Conservation (phyloP, 768 basidiomycete genomes). For the Russula foetens region DNA sequence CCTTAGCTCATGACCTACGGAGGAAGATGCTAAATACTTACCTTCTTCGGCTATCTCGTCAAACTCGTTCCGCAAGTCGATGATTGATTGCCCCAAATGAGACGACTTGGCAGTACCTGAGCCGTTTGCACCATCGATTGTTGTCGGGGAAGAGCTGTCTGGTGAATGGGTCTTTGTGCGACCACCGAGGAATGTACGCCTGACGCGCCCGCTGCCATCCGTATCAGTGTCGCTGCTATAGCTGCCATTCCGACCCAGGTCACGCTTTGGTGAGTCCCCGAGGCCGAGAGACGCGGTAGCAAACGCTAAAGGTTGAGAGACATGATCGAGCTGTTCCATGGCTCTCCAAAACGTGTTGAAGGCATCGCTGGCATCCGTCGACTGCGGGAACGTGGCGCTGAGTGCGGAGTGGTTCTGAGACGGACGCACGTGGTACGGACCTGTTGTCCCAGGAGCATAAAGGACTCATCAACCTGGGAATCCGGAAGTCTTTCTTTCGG, state of each 20-base stretch:
- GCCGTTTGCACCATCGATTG: constrained; percentile 19
- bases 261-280: constrained; percentile 28
- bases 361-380: constrained; percentile 64
- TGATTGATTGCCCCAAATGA: constrained; percentile 13
- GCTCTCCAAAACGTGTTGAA: constrained; percentile 89
- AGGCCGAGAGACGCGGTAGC: constrained; percentile 66
- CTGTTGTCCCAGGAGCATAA: constrained; percentile 79
- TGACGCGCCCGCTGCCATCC: constrained; percentile 49
- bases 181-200: constrained; percentile 35
- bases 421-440: constrained; percentile 33
- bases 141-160: constrained; percentile 22
- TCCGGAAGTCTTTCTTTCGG: constrained; percentile 40
- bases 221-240: constrained; percentile 59
- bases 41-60: constrained; percentile 66
- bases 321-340: constrained; percentile 78
- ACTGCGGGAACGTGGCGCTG: constrained; percentile 10
- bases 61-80: constrained; percentile 36
- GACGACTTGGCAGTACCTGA: constrained; percentile 12
- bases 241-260: constrained; percentile 39
- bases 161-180: constrained; percentile 26
- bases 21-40: constrained; percentile 23
- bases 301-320: constrained; percentile 79
- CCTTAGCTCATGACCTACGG: background rate
- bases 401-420: background rate
- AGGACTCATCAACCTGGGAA: constrained; percentile 70